phyloP scores from a whole-genome alignment of 2,329 filamentous ascomycete genomes.

The Achaetomium macrosporum region DNA sequence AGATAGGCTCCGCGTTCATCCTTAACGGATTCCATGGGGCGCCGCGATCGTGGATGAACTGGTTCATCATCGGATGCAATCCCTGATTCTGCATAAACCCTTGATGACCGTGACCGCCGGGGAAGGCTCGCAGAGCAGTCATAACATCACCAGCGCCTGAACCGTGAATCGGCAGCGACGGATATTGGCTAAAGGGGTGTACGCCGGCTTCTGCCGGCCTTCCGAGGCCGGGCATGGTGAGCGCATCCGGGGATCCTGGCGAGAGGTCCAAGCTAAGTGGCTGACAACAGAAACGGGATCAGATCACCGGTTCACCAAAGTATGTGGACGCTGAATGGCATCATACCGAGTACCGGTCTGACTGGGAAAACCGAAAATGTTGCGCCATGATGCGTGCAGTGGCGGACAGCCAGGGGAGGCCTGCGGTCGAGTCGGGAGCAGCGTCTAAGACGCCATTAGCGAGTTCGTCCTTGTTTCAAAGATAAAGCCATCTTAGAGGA shows the following conservation, averaged over 20 bases:
- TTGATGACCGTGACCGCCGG: neutral
- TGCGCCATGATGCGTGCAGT: conserved; percentile 5
- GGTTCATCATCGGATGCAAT: neutral
- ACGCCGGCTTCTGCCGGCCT: neutral
- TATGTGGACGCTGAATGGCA: neutral
- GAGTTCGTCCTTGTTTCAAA: neutral
- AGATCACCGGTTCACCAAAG: neutral
- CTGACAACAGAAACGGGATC: conserved; percentile 3
- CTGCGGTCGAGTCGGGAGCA: neutral
- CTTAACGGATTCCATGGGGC: conserved; percentile 7
- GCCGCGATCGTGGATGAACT: conserved; percentile 7
- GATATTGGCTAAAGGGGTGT: neutral
- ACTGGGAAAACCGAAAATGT: neutral
- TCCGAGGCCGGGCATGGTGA: conserved; percentile 5
- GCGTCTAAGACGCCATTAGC: neutral
- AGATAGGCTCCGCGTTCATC: neutral
- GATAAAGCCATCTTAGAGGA: too few species aligned
- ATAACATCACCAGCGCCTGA: neutral
- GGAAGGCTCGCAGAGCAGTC: neutral
- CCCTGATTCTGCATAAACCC: neutral
- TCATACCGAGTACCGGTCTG: conserved; percentile 11
- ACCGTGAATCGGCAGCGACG: neutral
- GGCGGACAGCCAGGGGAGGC: neutral
- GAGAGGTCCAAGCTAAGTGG: neutral
- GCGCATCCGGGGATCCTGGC: conserved; percentile 5